Evolutionary conservation across 1,284 basidiomycete species (phyloP).

Genomic region (Laetiporus sulphureus): DNA sequence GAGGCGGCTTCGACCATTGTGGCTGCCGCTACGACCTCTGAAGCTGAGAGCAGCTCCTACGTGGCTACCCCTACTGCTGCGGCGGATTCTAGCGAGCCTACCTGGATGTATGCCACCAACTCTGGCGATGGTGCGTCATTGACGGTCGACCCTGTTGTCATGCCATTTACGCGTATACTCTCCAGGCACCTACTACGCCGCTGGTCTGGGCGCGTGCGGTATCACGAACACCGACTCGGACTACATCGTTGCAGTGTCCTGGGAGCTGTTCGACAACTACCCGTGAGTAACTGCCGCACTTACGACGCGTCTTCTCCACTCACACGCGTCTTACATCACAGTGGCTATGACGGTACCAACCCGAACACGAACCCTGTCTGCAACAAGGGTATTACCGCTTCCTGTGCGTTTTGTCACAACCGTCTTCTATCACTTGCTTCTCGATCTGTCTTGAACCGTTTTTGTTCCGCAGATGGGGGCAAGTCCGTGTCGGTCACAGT

Average conservation of each 20-base stretch:
- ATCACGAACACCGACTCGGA: constrained; percentile 46
- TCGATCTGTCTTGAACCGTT: background rate
- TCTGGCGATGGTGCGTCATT: constrained; percentile 38
- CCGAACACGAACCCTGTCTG: constrained; percentile 65
- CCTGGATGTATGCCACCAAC: constrained; percentile 40
- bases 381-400: constrained; percentile 34
- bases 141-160: background rate
- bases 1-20: constrained; percentile 19
- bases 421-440: background rate
- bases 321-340: constrained; percentile 21
- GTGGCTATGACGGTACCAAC: constrained; percentile 43
- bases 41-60: constrained; percentile 23
- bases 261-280: constrained; percentile 50
- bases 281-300: constrained; percentile 38
- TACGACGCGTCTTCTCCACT: background rate
- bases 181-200: constrained; percentile 47
- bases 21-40: constrained; percentile 19
- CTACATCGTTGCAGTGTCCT: constrained; percentile 57
- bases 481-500: constrained; percentile 42
- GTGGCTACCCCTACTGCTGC: constrained; percentile 11
- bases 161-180: constrained; percentile 2
- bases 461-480: constrained; percentile 37
- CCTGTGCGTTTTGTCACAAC: constrained; percentile 35
- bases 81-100: constrained; percentile 11
- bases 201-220: constrained; percentile 70